A percentile compares a stretch with the other conserved stretches of the same genome.
Conservation (phyloP, 805 yeast species). For the Lipomyces sp. region DNA sequence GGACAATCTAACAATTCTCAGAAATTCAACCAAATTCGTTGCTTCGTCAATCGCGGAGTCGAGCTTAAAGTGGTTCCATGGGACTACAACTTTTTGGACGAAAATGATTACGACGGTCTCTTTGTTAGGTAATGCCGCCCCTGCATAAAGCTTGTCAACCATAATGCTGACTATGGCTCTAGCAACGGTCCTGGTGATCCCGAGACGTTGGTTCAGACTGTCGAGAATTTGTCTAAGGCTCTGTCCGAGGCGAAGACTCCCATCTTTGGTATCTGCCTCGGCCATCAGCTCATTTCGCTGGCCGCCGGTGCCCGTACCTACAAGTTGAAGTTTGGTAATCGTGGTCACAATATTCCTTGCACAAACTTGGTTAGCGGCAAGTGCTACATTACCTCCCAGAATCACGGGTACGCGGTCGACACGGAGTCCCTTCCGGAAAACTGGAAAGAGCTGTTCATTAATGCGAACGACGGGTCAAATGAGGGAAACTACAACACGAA, state of each 20-base stretch:
- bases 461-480: slow-evolving; percentile 94
- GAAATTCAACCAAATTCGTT: slow-evolving; percentile 94
- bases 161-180: slow-evolving; percentile 38
- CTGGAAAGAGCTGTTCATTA: slow-evolving; percentile 93
- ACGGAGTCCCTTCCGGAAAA: slow-evolving; percentile 65
- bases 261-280: slow-evolving; percentile 95
- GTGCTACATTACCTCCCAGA: slow-evolving; percentile 97
- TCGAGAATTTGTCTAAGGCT: slow-evolving; percentile 55
- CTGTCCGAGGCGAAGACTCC: slow-evolving; percentile 73
- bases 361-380: slow-evolving; percentile 84
- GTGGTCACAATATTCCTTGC: slow-evolving; percentile 98
- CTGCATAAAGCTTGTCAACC: neutral
- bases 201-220: slow-evolving; percentile 68
- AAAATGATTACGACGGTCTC: slow-evolving; percentile 89
- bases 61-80: slow-evolving; percentile 94
- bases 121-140: slow-evolving; percentile 42
- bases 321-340: slow-evolving; percentile 95
- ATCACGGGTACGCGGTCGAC: slow-evolving; percentile 98
- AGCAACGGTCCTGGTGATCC: slow-evolving; percentile 99
- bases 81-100: slow-evolving; percentile 70
- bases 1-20: neutral
- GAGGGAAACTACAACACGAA: slow-evolving; percentile 94
- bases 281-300: slow-evolving; percentile 92
- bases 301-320: slow-evolving; percentile 92
- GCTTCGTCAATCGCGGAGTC: slow-evolving; percentile 93